Evolutionary conservation across 2,329 filamentous ascomycete genomes (phyloP), one percentile per base, ranked within the genome.

Genomic region (Saccharata proteae): DNA sequence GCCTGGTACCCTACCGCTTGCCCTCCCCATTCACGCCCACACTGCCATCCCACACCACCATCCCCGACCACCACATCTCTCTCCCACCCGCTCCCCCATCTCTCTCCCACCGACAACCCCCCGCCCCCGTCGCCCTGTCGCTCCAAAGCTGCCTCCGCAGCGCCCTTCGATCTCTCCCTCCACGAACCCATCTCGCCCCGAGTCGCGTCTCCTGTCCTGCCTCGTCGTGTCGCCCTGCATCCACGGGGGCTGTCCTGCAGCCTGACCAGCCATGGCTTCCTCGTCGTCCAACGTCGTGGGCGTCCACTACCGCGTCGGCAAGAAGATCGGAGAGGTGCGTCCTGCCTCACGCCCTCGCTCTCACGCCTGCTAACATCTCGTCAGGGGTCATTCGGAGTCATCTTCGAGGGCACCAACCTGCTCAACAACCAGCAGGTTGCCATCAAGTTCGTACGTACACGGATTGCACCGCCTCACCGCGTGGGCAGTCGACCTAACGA

Each of bases 361-460:
- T 34, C 26, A 34, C 32, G 16, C 23, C 16, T 13, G 23, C n/a
- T n/a, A n/a, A n/a, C n/a, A n/a, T 25, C 23, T 20, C 26, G 20
- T 11, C 15, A 35, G 73, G 88, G 88, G 43, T 93, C 85, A 22
- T 96, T 96, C 53, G 88, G 88, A 67, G 90, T 96, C 48, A 94
- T 96, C 55, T 96, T 96, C 53, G 90, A 96, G 62, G 90, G 90
- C 46, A 96, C 86, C 52, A 98, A 98, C 59, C 71, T 98, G 48
- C 71, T 98, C 59, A 98, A 98, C 69, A 94, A 93, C 62, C 90
- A 96, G 61, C 86, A 94, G 64, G 88, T 98, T 41, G 90, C 90
- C 52, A 98, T 98, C 69, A 98, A 98, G 69, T 98, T 98, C 63
- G 84, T 93, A 65, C 53, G 82, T 77, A 35, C 12, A 13, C 23